Conservation (phyloP, 169 alveolate genomes). For the Cryptosporidium viatorum region DNA sequence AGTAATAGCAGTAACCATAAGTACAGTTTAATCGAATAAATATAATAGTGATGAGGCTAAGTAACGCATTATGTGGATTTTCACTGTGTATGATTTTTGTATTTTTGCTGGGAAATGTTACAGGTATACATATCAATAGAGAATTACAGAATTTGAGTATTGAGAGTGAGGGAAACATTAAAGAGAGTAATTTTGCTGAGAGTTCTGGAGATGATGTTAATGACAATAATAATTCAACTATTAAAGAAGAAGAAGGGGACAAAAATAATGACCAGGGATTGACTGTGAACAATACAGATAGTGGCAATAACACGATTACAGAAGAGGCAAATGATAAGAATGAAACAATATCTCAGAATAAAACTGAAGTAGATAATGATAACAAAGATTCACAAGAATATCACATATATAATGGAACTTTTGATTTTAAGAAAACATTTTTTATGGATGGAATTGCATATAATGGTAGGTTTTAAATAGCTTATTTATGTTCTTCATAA, state of each 20-base stretch:
- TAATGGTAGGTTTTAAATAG: slow-evolving; percentile 35
- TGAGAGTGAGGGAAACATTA: slow-evolving; percentile 29
- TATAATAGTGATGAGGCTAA: not conserved
- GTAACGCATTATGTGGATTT: not conserved
- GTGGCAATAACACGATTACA: not conserved
- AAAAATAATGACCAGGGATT: not conserved
- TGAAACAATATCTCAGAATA: not conserved
- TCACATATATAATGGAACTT: not conserved
- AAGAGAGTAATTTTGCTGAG: not conserved
- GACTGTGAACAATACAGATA: not conserved
- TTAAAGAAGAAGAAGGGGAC: not conserved
- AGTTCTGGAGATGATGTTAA: not conserved
- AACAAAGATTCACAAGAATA: not conserved
- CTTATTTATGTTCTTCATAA: not conserved
- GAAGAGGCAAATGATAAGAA: not conserved
- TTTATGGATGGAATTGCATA: slow-evolving; percentile 22
- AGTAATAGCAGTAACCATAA: not conserved
- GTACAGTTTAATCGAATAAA: not conserved
- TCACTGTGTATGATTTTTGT: not conserved
- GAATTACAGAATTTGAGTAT: slow-evolving; percentile 58
- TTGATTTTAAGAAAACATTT: not conserved
- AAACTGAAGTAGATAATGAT: not conserved
- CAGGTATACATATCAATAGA: slow-evolving; percentile 15
- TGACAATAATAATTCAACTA: not conserved
- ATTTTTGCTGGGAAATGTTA: not conserved